Evolutionary conservation across 1,284 basidiomycete genomes (phyloP).

Genomic region (Trametes hirsuta): DNA sequence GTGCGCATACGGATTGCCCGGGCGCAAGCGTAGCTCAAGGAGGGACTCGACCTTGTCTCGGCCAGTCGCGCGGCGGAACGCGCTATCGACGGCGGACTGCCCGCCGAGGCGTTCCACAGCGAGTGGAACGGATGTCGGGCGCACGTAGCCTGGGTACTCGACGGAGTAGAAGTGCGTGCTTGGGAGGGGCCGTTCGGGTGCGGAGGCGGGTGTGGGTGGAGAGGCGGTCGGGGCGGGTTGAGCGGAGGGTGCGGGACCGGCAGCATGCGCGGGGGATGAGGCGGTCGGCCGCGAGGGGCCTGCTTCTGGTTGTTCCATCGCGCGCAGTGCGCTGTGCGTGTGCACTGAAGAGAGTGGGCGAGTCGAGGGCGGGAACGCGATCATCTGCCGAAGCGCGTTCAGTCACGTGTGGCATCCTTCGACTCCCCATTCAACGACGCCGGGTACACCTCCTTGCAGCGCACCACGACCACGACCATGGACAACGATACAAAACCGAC

Average conservation of each 20-base stretch:
- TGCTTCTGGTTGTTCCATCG: conserved; percentile 8
- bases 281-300: conserved; percentile 10
- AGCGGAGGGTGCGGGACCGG: background rate
- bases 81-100: conserved; percentile 67
- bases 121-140: conserved; percentile 58
- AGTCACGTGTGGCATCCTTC: conserved; percentile 15
- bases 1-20: conserved; percentile 76
- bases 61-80: conserved; percentile 64
- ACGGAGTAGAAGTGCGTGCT: conserved; percentile 73
- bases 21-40: conserved; percentile 76
- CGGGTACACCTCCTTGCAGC: background rate
- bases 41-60: conserved; percentile 56
- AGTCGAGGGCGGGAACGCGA: conserved; percentile 1
- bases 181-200: conserved; percentile 56
- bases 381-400: conserved; percentile 10
- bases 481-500: background rate
- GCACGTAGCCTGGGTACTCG: conserved; percentile 90
- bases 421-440: background rate
- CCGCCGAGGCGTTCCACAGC: conserved; percentile 74
- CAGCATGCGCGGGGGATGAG: background rate
- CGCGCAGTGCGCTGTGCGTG: background rate
- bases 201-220: conserved; percentile 20
- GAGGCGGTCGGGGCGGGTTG: background rate
- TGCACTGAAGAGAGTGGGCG: background rate
- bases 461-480: conserved; percentile 1